Base-by-base conservation (phyloP, 2,329 filamentous ascomycete genomes). In the Decorospora gaudefroyi region DNA sequence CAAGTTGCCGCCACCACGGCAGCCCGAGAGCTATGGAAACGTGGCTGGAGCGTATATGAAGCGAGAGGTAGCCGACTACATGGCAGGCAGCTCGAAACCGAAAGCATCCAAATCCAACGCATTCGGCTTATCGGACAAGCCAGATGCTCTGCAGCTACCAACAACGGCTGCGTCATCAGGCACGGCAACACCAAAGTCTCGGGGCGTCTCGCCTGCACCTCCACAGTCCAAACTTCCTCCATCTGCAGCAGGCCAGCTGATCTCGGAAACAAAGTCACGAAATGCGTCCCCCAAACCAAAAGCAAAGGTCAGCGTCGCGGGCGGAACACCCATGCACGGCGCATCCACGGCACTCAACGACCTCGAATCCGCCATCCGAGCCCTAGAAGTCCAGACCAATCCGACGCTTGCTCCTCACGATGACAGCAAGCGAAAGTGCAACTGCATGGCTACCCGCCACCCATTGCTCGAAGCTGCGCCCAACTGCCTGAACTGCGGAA, bases 321-420 rank as follows among this genome's bases (percentile, higher is more conserved):
- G 90, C 28, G 89, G 89, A 9, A 85, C 81, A 7, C 83, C 88
- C 1, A 93, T 93, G 88, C 85, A 90, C 42, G 88, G 90, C 11
- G 83, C 86, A 25, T 90, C 87, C 0, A 86, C 85, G 1, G 83
- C 85, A 1, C 75, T 93, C 12, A 82, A 82, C 11, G 82, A 85
- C 56, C 67, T 85, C 3, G 83, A 83, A 23, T 85, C 90, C 1
- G 91, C 92, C 4, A 97, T 99, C 55, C 85, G 90, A 16, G 80
- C 86, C 2, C 81, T 99, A 5, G 93, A 99, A 67, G 81, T 96
- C n/a, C 87, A 88, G 38, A 96, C 91, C 2, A 96, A 96, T 64
- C 90, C 90, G 0, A 82, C 84, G 0, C 72, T 90, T 16, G 72
- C 77, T 26, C 74, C 73, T 6, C 77, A 79, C 49, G 75, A 83